phyloP scores from a whole-genome alignment of 164 flowering plant species.

The Saururus chinensis region DNA sequence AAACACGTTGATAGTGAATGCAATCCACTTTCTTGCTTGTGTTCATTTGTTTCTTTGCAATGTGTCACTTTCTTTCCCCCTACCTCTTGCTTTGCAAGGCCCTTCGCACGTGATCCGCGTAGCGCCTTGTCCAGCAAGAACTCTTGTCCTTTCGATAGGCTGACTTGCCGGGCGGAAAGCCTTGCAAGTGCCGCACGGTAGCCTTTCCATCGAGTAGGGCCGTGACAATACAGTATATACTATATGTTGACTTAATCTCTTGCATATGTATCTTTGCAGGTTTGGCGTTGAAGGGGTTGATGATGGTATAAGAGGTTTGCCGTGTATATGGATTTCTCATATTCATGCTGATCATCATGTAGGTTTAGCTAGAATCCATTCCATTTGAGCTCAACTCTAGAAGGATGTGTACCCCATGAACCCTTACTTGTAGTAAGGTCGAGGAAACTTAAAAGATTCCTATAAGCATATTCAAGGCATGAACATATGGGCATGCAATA shows the following conservation, averaged over 20 bases:
- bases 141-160: no score
- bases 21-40: no score
- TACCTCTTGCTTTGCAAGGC: no score
- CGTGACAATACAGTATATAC: background rate
- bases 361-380: slow-evolving; percentile 88
- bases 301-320: slow-evolving; percentile 52
- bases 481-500: slow-evolving; percentile 92
- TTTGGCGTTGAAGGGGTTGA: slow-evolving; percentile 82
- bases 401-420: slow-evolving; percentile 54
- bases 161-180: no score
- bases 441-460: slow-evolving; percentile 54
- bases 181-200: no score
- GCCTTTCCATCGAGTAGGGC: no score
- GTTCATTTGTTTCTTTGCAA: no score
- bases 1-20: no score
- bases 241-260: no score
- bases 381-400: slow-evolving; percentile 58
- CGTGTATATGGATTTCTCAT: slow-evolving; percentile 90
- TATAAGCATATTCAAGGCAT: slow-evolving; percentile 82
- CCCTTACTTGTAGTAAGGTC: slow-evolving; percentile 87
- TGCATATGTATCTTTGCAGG: slow-evolving; percentile 22
- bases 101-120: no score
- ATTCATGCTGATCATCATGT: slow-evolving; percentile 98
- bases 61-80: no score
- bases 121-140: no score